A percentile compares a stretch with the other conserved stretches of the same genome.
phyloP scores from a whole-genome alignment of 2,329 filamentous ascomycete species.

The Cladobotryum protrusum region DNA sequence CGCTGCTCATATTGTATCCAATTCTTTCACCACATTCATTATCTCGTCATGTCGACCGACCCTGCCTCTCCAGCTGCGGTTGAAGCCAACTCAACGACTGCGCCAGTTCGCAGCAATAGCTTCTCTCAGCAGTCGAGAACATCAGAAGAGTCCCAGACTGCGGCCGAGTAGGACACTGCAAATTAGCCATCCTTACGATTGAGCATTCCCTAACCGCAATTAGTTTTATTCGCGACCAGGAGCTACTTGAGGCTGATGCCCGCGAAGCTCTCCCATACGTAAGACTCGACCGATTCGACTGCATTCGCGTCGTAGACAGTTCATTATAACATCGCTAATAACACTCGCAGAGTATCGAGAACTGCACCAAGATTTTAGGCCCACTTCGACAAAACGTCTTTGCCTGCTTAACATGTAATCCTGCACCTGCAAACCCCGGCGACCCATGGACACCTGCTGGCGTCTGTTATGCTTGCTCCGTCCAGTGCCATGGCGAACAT shows the following conservation, averaged over 20 bases:
- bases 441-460: slow-evolving; percentile 58
- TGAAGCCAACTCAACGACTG: slow-evolving; percentile 18
- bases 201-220: slow-evolving; percentile 1
- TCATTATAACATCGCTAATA: slow-evolving; percentile 19
- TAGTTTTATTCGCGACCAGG: slow-evolving; percentile 83
- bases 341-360: slow-evolving; percentile 70
- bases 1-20: neutral
- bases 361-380: slow-evolving; percentile 85
- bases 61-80: slow-evolving; percentile 20
- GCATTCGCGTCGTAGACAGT: slow-evolving; percentile 6
- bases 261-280: slow-evolving; percentile 93
- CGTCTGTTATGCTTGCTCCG: slow-evolving; percentile 93
- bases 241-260: slow-evolving; percentile 88
- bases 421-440: slow-evolving; percentile 57
- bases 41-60: slow-evolving; percentile 32
- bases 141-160: slow-evolving; percentile 64
- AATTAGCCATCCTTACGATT: neutral
- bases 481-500: slow-evolving; percentile 94
- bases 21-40: neutral
- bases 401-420: slow-evolving; percentile 89
- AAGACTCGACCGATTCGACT: slow-evolving; percentile 25
- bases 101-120: slow-evolving; percentile 45
- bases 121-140: slow-evolving; percentile 49
- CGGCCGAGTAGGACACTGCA: slow-evolving; percentile 52
- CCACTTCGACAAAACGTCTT: slow-evolving; percentile 83